Evolutionary conservation across 805 yeast genomes (phyloP).

Genomic region (Hanseniaspora jakobsenii): DNA sequence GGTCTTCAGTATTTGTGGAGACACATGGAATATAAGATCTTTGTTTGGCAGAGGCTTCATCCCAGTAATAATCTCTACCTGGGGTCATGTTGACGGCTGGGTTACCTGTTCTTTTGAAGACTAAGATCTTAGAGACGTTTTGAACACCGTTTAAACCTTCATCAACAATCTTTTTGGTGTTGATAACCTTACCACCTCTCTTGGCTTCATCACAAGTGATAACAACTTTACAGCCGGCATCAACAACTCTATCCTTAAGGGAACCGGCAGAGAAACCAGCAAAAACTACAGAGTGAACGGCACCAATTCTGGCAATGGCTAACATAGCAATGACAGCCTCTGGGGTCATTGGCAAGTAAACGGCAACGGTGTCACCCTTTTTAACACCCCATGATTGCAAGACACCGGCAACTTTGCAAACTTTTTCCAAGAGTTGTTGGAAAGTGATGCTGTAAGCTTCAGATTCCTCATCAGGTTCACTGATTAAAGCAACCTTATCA

Average conservation of each 20-base stretch:
- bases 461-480: slow-evolving; percentile 84
- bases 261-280: slow-evolving; percentile 96
- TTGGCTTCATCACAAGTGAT: slow-evolving; percentile 92
- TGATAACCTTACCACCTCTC: slow-evolving; percentile 89
- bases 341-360: slow-evolving; percentile 95
- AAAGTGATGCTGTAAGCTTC: slow-evolving; percentile 67
- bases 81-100: slow-evolving; percentile 55
- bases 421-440: slow-evolving; percentile 74
- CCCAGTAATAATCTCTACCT: slow-evolving; percentile 93
- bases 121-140: slow-evolving; percentile 68
- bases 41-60: slow-evolving; percentile 70
- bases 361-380: slow-evolving; percentile 94
- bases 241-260: slow-evolving; percentile 75
- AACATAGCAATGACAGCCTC: slow-evolving; percentile 90
- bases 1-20: slow-evolving; percentile 85
- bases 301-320: slow-evolving; percentile 89
- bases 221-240: slow-evolving; percentile 73
- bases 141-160: slow-evolving; percentile 73
- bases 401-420: slow-evolving; percentile 75
- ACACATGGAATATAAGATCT: slow-evolving; percentile 79
- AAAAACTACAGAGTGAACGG: slow-evolving; percentile 88
- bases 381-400: slow-evolving; percentile 73
- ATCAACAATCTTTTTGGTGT: slow-evolving; percentile 88
- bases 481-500: slow-evolving; percentile 69
- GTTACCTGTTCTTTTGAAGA: slow-evolving; percentile 77